A percentile compares a stretch with the other conserved stretches of the same genome.
Conservation (phyloP, 2,329 filamentous ascomycete genomes). For the Fusarium proliferatum region DNA sequence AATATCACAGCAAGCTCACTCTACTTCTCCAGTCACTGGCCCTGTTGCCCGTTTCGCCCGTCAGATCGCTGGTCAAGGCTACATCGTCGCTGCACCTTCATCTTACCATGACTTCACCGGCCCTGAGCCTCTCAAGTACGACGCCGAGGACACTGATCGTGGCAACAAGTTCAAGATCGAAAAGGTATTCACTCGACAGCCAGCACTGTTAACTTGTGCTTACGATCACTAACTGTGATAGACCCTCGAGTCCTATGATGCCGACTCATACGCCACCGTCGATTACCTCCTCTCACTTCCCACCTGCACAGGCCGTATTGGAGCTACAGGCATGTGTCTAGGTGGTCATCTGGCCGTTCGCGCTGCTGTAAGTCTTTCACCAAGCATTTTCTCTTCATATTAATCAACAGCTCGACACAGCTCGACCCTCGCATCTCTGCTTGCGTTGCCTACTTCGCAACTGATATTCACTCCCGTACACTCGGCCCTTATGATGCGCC, state of each 20-base stretch:
- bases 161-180: constrained; percentile 89
- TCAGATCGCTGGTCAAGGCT: constrained; percentile 91
- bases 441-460: constrained; percentile 90
- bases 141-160: constrained; percentile 85
- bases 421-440: constrained; percentile 82
- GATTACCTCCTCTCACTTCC: constrained; percentile 76
- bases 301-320: constrained; percentile 84
- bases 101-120: constrained; percentile 95
- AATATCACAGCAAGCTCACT: neutral
- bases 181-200: constrained; percentile 65
- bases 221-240: constrained; percentile 48
- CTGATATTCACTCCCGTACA: constrained; percentile 84
- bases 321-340: constrained; percentile 89
- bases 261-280: constrained; percentile 75
- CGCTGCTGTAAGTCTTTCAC: constrained; percentile 58
- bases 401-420: constrained; percentile 41
- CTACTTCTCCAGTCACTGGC: constrained; percentile 75
- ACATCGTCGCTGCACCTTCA: constrained; percentile 90
- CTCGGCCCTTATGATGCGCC: constrained; percentile 70
- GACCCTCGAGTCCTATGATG: constrained; percentile 88
- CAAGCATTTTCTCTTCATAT: neutral
- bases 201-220: neutral
- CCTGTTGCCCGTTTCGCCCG: constrained; percentile 90
- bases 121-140: constrained; percentile 85
- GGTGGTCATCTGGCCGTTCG: constrained; percentile 84